Percentiles rank a stretch among this genome's conserved stretches.
phyloP scores from a whole-genome alignment of 2,329 filamentous ascomycete species.

The Phialemonium atrogriseum region DNA sequence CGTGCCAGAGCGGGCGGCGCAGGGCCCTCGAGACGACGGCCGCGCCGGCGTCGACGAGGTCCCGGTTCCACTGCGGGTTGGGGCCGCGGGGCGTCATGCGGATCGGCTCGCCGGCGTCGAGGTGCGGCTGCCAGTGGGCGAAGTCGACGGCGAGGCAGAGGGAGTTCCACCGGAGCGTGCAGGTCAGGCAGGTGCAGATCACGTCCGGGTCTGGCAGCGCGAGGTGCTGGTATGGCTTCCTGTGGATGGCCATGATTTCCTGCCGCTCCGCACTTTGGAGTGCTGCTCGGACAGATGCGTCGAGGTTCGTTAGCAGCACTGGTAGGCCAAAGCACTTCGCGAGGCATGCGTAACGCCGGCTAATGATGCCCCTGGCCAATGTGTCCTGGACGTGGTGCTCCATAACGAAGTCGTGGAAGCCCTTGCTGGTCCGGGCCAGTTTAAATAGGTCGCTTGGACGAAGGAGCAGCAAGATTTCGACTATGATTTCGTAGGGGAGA shows the following conservation, averaged over 20 bases:
- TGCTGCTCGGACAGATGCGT: constrained; percentile 24
- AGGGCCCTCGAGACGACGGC: constrained; percentile 36
- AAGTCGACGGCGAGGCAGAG: constrained; percentile 47
- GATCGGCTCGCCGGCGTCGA: constrained; percentile 43
- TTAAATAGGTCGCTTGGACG: constrained; percentile 41
- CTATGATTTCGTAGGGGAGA: constrained; percentile 1
- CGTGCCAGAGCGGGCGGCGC: constrained; percentile 39
- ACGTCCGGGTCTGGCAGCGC: constrained; percentile 31
- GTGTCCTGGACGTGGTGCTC: constrained; percentile 30
- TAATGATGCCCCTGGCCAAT: constrained; percentile 35
- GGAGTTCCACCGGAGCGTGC: constrained; percentile 47
- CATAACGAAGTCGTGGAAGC: constrained; percentile 33
- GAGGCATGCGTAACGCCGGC: constrained; percentile 39
- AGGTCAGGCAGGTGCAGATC: constrained; percentile 50
- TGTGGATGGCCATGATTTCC: constrained; percentile 20
- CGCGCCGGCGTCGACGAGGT: constrained; percentile 34
- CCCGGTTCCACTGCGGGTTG: constrained; percentile 38
- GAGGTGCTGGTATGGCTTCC: constrained; percentile 40
- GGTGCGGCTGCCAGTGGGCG: constrained; percentile 43
- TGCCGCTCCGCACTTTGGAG: constrained; percentile 33
- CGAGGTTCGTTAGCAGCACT: constrained; percentile 30
- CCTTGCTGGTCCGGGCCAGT: constrained; percentile 31
- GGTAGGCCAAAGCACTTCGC: constrained; percentile 43
- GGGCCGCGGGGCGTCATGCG: constrained; percentile 40
- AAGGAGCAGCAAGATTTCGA: constrained; percentile 13